Conservation (phyloP, 2,329 filamentous ascomycete genomes). For the Calycina herbarum region DNA sequence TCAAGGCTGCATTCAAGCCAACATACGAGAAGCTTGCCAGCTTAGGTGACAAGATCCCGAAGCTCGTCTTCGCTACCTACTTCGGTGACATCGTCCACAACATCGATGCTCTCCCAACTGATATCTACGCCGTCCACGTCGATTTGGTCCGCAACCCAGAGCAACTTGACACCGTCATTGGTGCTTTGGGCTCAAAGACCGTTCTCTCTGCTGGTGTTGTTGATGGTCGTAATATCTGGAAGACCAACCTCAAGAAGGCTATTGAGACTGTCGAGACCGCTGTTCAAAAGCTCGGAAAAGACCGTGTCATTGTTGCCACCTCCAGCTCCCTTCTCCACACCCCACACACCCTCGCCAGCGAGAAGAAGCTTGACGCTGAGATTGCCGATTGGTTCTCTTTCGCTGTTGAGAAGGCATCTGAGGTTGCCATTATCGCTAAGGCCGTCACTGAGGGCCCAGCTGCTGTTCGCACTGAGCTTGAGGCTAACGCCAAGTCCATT, state of each 20-base stretch:
- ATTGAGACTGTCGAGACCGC: constrained; percentile 89
- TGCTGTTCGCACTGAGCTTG: constrained; percentile 81
- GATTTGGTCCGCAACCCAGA: constrained; percentile 98
- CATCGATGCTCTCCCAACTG: constrained; percentile 81
- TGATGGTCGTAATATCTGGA: constrained; percentile 99
- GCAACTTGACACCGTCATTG: constrained; percentile 85
- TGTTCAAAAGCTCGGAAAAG: constrained; percentile 94
- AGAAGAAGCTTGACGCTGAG: constrained; percentile 96
- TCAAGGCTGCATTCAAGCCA: constrained; percentile 97
- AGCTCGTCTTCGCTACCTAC: constrained; percentile 92
- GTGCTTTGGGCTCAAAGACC: constrained; percentile 83
- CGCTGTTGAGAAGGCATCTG: constrained; percentile 87
- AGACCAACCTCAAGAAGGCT: constrained; percentile 97
- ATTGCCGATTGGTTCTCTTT: constrained; percentile 99
- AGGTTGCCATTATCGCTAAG: constrained; percentile 93
- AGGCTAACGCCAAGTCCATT: constrained; percentile 95
- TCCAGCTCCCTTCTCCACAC: constrained; percentile 98
- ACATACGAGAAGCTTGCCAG: constrained; percentile 85
- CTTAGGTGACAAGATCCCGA: constrained; percentile 78
- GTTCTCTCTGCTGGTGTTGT: constrained; percentile 94
- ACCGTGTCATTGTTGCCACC: constrained; percentile 93
- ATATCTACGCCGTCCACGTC: constrained; percentile 83
- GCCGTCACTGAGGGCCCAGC: constrained; percentile 91
- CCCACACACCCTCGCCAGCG: constrained; percentile 93
- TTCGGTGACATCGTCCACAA: constrained; percentile 99